Conservation (phyloP, 352 stramenopile genomes). For the Elongisporangium senticosum region DNA sequence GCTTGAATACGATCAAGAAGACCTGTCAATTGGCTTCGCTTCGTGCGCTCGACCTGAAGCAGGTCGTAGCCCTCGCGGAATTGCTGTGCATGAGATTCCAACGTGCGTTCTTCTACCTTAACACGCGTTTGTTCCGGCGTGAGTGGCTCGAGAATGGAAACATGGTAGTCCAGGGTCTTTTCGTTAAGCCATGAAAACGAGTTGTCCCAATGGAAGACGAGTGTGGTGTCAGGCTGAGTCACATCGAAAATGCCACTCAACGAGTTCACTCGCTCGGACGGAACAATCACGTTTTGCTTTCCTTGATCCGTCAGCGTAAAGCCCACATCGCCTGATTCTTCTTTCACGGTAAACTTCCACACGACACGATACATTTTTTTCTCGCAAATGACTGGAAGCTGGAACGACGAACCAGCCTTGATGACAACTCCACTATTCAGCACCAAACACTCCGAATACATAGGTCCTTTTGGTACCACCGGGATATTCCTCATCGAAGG, state of each 20-base stretch:
- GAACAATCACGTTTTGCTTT: slow-evolving; percentile 23
- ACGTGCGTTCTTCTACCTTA: slow-evolving; percentile 20
- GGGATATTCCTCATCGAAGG: not conserved
- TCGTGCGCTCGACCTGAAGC: slow-evolving; percentile 25
- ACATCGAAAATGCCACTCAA: slow-evolving; percentile 47
- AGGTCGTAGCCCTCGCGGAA: slow-evolving; percentile 25
- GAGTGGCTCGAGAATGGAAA: slow-evolving; percentile 63
- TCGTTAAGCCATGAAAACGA: slow-evolving; percentile 81
- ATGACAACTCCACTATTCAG: slow-evolving; percentile 76
- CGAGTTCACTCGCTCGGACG: slow-evolving; percentile 42
- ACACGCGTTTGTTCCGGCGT: slow-evolving; percentile 27
- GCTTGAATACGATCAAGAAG: slow-evolving; percentile 28
- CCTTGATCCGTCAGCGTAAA: slow-evolving; percentile 34
- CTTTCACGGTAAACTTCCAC: slow-evolving; percentile 77
- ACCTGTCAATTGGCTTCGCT: slow-evolving; percentile 26
- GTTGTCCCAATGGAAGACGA: slow-evolving; percentile 80
- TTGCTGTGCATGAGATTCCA: slow-evolving; percentile 17
- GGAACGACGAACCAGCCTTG: slow-evolving; percentile 67
- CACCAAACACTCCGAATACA: slow-evolving; percentile 57
- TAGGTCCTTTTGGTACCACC: not conserved
- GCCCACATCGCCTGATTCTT: slow-evolving; percentile 55
- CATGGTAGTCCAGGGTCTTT: slow-evolving; percentile 83
- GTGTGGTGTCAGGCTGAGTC: slow-evolving; percentile 24
- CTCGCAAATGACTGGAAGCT: slow-evolving; percentile 68
- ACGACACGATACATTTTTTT: slow-evolving; percentile 53